Evolutionary conservation across 176 grass and related monocot genomes (phyloP), one percentile per base, ranked within the genome.

Genomic region (Bothriochloa decipiens): DNA sequence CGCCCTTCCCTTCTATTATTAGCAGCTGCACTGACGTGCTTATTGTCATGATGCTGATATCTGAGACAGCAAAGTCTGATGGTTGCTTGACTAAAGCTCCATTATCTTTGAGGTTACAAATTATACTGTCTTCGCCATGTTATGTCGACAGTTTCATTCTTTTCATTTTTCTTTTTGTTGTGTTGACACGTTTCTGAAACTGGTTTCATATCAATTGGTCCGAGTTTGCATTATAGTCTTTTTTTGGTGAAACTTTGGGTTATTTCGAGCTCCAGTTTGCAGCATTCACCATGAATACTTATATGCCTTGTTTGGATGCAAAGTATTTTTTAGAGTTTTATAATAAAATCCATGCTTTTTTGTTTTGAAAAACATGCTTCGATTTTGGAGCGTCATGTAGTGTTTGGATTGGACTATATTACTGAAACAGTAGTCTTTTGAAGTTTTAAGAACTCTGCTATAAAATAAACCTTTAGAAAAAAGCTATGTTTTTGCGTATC

Each of bases 41-140:
- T 11, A 25, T 10, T 61, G 57, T 46, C 57, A 64, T 42, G 64
- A 39, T 49, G 60, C 39, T 79, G 70, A 77, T 52, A 62, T 74
- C 41, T 11, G 18, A 41, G 53, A 85, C 14, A 33, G 70, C 40
- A 16, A 55, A 12, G 32, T 74, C 71, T 50, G 43, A 11, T 27
- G 4, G 15, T 18, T 26, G 26, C 50, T 46, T 60, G 3, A 7
- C 18, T 53, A 65, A n/a, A 11, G 2, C 65, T 53, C 2, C 22
- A n/a, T 81, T 60, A 81, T 81, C 17, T 35, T 26, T 45, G 27
- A 26, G 58, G 37, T 39, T 6, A 6, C 33, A 76, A 35, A n/a
- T 37, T 53, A 16, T 50, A 74, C 14, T 50, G 11, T 29, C n/a
- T 28, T 28, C 61, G 6, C 47, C 16, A 11, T 50, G 9, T 26